Base-by-base conservation (phyloP, 495 filamentous ascomycete genomes). In the Xylaria castorea region DNA sequence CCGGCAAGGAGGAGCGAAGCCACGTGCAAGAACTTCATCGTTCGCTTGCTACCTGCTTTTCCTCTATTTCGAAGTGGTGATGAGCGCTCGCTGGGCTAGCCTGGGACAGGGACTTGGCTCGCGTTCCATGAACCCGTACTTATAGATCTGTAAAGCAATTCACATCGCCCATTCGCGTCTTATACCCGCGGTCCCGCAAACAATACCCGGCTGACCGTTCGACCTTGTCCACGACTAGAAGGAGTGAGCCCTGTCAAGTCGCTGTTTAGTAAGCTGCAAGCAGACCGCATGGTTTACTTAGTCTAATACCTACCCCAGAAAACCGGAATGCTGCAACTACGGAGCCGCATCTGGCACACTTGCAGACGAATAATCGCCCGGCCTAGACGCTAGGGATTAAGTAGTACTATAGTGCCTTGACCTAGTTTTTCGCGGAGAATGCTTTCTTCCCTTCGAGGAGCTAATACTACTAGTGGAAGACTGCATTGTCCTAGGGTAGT, bases 1-100 rank as follows among this genome's bases (percentile, higher is more conserved):
- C 51, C 51, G 5, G 69, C 69, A 36, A 71, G n/a, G 11, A 71
- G 46, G 25, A 71, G 69, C 34, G 60, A 65, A 62, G 60, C 60
- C 36, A 60, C 60, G 22, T 27, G 20, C 16, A 65, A 27, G 38
- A 65, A 64, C 69, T 57, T 55, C 69, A 71, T 65, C 5, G 11
- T 64, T 9, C n/a, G 30, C 32, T 51, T 6, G 20, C 22, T 55
- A 8, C 34, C 30, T 42, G 38, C 25, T 48, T 25, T n/a, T 50
- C 25, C 57, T 38, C n/a, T 1, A 42, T 27, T 64, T 62, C 32
- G 38, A 30, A 20, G 32, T 40, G 34, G 3, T 12, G 34, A 44
- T 20, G 44, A 46, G 42, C 2, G 46, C 32, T 68, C 50, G 30
- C 66, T 30, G 42, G 55, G 9, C 32, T 14, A 50, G 11, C 34